A percentile compares a stretch with the other conserved stretches of the same genome.
These are phyloP conservation scores for Ramaria rubella DNA, from an alignment of 768 basidiomycete genomes.

Conservation along the genomic window DNA sequence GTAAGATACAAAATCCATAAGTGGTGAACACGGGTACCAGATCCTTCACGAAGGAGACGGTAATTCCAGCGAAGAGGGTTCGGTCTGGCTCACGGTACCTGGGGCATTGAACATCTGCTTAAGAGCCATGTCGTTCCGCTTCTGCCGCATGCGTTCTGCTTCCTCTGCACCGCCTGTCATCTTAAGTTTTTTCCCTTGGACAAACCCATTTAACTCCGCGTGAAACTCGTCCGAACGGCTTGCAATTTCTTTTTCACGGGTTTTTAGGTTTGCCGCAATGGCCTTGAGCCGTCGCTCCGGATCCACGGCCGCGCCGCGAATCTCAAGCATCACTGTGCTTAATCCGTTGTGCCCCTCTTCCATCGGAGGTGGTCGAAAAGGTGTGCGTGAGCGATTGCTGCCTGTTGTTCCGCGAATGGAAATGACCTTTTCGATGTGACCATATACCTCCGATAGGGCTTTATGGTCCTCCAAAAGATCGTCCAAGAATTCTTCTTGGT, in stretches of 20 bases:
- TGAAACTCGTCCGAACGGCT: conserved; percentile 76
- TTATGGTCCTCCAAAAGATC: conserved; percentile 92
- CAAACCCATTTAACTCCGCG: conserved; percentile 79
- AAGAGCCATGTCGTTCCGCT: conserved; percentile 74
- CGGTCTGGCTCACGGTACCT: not conserved
- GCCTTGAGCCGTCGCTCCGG: conserved; percentile 83
- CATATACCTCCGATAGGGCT: conserved; percentile 79
- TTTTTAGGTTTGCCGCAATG: conserved; percentile 83
- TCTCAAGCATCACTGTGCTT: conserved; percentile 84
- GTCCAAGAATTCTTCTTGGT: conserved; percentile 85
- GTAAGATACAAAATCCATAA: too few species aligned
- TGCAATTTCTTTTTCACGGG: conserved; percentile 68
- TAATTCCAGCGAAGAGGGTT: not conserved
- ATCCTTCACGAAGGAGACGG: not conserved
- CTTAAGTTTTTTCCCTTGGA: conserved; percentile 79
- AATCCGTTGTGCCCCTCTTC: conserved; percentile 66
- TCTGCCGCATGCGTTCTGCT: conserved; percentile 79
- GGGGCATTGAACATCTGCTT: conserved; percentile 73
- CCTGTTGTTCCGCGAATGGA: conserved; percentile 49
- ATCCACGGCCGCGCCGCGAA: conserved; percentile 74
- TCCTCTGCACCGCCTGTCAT: conserved; percentile 96
- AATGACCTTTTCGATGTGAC: conserved; percentile 87
- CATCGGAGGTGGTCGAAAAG: conserved; percentile 53
- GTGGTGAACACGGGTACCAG: too few species aligned
- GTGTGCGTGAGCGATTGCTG: conserved; percentile 30